Conservation (phyloP, 306 rosid species). For the Neltuma alba region DNA sequence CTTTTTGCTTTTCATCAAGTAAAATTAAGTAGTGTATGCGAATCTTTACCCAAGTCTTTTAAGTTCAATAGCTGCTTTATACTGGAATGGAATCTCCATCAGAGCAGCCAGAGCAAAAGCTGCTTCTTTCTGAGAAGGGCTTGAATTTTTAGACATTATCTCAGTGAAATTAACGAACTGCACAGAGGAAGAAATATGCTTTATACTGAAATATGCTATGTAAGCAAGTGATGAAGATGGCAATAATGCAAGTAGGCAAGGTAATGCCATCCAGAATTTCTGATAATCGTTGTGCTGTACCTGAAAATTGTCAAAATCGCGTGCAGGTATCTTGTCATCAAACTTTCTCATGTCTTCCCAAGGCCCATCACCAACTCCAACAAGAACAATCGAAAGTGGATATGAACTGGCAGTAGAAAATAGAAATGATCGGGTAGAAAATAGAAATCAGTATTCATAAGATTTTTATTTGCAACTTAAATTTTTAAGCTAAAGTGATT, state of each 20-base stretch:
- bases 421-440: conserved; percentile 22
- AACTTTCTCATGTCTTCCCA: conserved; percentile 96
- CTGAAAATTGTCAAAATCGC: conserved; percentile 91
- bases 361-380: conserved; percentile 97
- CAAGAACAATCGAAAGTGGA: conserved; percentile 80
- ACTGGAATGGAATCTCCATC: conserved; percentile 95
- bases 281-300: conserved; percentile 32
- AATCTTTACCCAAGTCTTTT: conserved; percentile 65
- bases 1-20: conserved; percentile 5
- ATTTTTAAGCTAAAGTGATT: background rate
- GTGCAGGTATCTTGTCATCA: conserved; percentile 83
- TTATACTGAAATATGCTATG: conserved; percentile 7
- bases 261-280: background rate
- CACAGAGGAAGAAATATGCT: conserved; percentile 14
- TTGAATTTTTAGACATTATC: conserved; percentile 51
- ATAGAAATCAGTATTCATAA: background rate
- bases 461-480: background rate
- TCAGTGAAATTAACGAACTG: conserved; percentile 88
- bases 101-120: conserved; percentile 94
- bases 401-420: conserved; percentile 54
- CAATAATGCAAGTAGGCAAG: background rate
- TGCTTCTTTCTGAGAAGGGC: conserved; percentile 66
- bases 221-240: conserved; percentile 6
- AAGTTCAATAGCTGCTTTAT: conserved; percentile 71
- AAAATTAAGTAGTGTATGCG: background rate